These are phyloP conservation scores for Aciculosporium take DNA, from an alignment of 2,329 filamentous ascomycete genomes.

Conservation along the genomic window DNA sequence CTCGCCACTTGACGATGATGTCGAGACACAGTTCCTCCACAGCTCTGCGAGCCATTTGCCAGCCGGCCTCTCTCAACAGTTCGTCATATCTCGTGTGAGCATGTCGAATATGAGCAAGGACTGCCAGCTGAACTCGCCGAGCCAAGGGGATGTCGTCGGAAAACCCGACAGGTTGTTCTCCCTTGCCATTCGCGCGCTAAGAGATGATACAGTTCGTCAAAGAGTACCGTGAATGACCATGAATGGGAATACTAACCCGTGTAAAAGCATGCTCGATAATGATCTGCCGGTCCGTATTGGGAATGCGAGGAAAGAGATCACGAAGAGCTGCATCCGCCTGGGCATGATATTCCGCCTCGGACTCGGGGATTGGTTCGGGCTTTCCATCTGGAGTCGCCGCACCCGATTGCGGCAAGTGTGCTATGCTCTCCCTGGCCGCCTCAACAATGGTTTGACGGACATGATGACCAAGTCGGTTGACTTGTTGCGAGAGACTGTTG, in stretches of 20 bases:
- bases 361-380: conserved; percentile 45
- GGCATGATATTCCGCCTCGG: conserved; percentile 44
- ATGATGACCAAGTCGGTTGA: conserved; percentile 47
- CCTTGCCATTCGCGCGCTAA: conserved; percentile 36
- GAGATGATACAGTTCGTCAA: conserved; percentile 6
- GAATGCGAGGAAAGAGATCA: conserved; percentile 52
- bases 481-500: conserved; percentile 33
- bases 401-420: conserved; percentile 12
- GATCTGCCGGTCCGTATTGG: conserved; percentile 46
- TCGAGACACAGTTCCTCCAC: conserved; percentile 49
- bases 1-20: conserved; percentile 56
- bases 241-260: conserved; percentile 31
- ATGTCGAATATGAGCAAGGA: conserved; percentile 52
- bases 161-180: conserved; percentile 43
- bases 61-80: conserved; percentile 42
- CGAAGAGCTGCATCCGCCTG: conserved; percentile 48
- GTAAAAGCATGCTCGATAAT: conserved; percentile 50
- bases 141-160: conserved; percentile 41
- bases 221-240: not conserved
- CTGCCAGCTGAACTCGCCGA: conserved; percentile 49
- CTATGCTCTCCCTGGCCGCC: conserved; percentile 27
- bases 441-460: conserved; percentile 45
- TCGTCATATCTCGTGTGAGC: conserved; percentile 52
- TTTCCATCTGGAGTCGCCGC: conserved; percentile 14
- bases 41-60: conserved; percentile 44